These are phyloP conservation scores for Ogataea trehalophila DNA, from an alignment of 805 yeast species.

Conservation along the genomic window DNA sequence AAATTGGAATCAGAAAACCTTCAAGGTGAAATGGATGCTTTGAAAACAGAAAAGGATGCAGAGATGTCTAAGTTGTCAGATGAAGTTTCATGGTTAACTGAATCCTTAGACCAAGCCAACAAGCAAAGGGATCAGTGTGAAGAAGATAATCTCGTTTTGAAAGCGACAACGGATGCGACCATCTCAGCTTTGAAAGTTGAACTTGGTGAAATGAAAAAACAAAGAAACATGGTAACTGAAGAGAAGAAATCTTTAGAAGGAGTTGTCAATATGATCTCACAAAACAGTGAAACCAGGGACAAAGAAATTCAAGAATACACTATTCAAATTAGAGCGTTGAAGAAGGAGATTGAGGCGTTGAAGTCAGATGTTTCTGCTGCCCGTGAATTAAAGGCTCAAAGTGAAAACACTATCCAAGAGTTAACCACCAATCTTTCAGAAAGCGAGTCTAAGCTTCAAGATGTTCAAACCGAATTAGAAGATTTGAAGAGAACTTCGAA, in stretches of 20 bases:
- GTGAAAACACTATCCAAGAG: neutral
- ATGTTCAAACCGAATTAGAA: slow-evolving; percentile 14
- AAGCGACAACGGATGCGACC: slow-evolving; percentile 16
- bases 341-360: slow-evolving; percentile 1
- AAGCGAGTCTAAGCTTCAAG: neutral
- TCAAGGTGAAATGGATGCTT: neutral
- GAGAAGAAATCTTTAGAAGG: slow-evolving; percentile 31
- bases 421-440: neutral
- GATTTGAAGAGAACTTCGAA: slow-evolving; percentile 17
- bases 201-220: slow-evolving; percentile 22
- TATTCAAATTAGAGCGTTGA: slow-evolving; percentile 1
- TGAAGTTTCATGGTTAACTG: neutral
- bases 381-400: neutral
- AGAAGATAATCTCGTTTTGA: slow-evolving; percentile 4
- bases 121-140: neutral
- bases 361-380: neutral
- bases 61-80: neutral
- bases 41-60: neutral
- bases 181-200: slow-evolving; percentile 25
- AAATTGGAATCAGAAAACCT: neutral
- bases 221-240: slow-evolving; percentile 23
- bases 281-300: slow-evolving; percentile 26
- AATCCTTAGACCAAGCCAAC: neutral
- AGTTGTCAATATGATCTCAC: slow-evolving; percentile 30
- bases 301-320: slow-evolving; percentile 10